Evolutionary conservation across 331 rosid species (phyloP).

Genomic region (Malus hybrid): DNA sequence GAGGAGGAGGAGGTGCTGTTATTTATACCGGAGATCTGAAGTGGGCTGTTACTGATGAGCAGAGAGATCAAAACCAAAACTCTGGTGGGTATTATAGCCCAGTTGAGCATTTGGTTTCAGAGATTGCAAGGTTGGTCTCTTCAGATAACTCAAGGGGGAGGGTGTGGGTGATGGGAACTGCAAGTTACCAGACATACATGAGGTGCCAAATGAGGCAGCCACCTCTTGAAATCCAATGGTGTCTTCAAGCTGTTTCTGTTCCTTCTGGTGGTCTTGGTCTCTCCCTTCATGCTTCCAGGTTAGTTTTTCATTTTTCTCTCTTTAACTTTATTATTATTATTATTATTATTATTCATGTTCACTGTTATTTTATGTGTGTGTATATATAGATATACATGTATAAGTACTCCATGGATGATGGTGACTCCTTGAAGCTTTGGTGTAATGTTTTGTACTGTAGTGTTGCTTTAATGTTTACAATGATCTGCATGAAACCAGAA

Average conservation of each 20-base stretch:
- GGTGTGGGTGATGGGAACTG: constrained; percentile 69
- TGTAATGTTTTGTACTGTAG: neutral
- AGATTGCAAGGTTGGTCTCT: constrained; percentile 50
- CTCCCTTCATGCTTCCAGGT: constrained; percentile 78
- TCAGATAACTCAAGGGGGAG: constrained; percentile 25
- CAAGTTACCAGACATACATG: constrained; percentile 77
- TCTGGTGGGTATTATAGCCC: constrained; percentile 21
- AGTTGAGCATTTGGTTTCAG: constrained; percentile 50
- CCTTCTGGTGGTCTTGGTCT: constrained; percentile 82
- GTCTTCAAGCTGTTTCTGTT: constrained; percentile 80
- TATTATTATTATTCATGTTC: neutral
- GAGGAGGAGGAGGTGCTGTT: constrained; percentile 35
- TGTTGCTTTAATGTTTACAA: constrained; percentile 17
- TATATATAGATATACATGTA: neutral
- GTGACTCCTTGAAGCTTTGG: neutral
- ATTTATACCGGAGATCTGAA: constrained; percentile 68
- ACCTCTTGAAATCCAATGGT: constrained; percentile 79
- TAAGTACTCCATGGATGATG: constrained; percentile 21
- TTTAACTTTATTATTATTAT: neutral
- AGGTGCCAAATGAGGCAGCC: constrained; percentile 83
- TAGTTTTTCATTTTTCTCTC: neutral
- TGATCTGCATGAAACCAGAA: constrained; percentile 34
- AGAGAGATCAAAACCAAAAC: constrained; percentile 9
- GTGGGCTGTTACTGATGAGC: constrained; percentile 46
- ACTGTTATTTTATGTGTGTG: neutral